Base-by-base conservation (phyloP, 805 yeast genomes). In the Zygoascus biomembranicola region DNA sequence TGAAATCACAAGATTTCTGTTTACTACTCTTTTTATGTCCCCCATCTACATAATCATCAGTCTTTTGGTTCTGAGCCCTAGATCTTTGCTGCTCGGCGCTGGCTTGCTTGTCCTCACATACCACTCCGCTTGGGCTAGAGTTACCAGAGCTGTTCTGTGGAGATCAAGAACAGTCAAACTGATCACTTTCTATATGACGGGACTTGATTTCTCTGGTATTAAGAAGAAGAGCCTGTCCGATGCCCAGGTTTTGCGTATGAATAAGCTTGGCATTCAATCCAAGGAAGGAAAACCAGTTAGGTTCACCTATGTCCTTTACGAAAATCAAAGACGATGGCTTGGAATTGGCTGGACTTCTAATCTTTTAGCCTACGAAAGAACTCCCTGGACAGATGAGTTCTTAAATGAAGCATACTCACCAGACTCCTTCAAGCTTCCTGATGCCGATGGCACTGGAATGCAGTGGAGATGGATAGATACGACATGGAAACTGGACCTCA, bases 301-400 rank as follows among this genome's bases (percentile, higher is more conserved):
- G 53, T 94, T 90, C 69, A 90, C 97, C 4, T 92, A 88, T 69
- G 97, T 89, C 1, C 74, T 94, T 10, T 90, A 84, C 68, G 99
- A 92, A 67, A 92, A 92, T 67, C 98, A 92, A 72, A 81, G 99
- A 65, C 82, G 95, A 63, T 92, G 99, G 99, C 75, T 92, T 42
- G 98, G 97, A 13, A 87, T 92, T 61, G 99, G 99, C 11, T 92
- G 99, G 99, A 92, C 98, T 0, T 76, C 95, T 14, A 90, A 90
- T 64, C 75, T 94, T 66, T 76, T 94, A 57, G 84, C 95, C 49
- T 92, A 92, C 66, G 99, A 92, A 70, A 79, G 99, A 65, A 84
- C 96, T 0, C 85, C 98, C 2, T 92, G 98, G 97, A 90, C 98
- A 0, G 99, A 92, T 66, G 97, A 90, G 67, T 90, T 90, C 64